Base-by-base conservation (phyloP, 139 green algal species). In the Haematococcus sp. region DNA sequence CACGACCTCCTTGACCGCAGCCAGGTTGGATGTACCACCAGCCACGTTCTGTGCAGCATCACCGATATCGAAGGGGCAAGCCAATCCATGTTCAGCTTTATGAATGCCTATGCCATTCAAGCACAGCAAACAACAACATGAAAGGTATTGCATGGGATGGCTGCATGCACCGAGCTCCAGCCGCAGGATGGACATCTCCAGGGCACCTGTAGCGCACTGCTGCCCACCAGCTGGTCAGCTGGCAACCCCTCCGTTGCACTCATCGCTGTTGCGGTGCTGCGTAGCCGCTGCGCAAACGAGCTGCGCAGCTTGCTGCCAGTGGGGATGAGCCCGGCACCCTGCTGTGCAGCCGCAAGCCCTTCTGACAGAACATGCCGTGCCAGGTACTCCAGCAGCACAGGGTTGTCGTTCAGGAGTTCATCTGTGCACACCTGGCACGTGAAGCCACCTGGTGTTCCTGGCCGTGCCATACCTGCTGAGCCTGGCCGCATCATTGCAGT, bases 381-480 rank as follows among this genome's bases (percentile, higher is more conserved):
- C 17, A 84, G 63, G 70, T 84, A 84, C 70, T 84, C 79, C 11
- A 84, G 55, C 46, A 84, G 70, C 23, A 84, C 22, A 0, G 79
- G 79, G 63, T 84, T 63, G 56, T 84, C 74, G 34, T 84, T 84
- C 2, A 84, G 73, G 11, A 80, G 31, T 20, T 79, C 70, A 46
- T 78, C 61, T 58, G 25, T 69, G 25, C 25, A 58, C 32, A 63
- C 40, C 28, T 55, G 56, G 7, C 7, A 49, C 11, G 40, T 49
- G 40, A 49, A 49, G 40, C 40, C 58, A 25, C 35, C 44, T 28
- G 33, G 40, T 27, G 66, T 73, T 2, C 40, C 16, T 22, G 66
- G 66, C 23, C 40, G 66, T 44, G 40, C 22, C 40, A 49, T 49
- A 11, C 40, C 40, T 19, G 40, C 40, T 49, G 40, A 19, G 7